Percentiles rank a stretch among this genome's conserved stretches.
Evolutionary conservation across 768 basidiomycete genomes (phyloP).

Genomic region (Glaciozyma martinii): DNA sequence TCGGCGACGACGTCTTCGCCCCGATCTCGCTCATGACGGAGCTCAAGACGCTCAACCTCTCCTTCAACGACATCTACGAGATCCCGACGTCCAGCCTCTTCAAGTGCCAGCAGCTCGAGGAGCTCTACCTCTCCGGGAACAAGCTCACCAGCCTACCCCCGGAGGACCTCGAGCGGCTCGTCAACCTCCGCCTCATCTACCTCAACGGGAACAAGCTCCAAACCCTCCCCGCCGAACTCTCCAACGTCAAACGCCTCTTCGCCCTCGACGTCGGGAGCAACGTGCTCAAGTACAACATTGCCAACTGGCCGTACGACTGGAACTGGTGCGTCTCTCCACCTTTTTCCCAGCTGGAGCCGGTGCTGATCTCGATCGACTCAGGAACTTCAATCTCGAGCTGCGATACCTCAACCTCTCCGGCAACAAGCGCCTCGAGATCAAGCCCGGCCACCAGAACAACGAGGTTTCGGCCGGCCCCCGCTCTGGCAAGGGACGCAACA

Average conservation of each 20-base stretch:
- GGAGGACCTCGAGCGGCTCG: slow-evolving; percentile 70
- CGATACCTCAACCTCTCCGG: slow-evolving; percentile 93
- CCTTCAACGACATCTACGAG: slow-evolving; percentile 89
- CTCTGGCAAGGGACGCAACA: slow-evolving; percentile 40
- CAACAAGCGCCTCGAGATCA: slow-evolving; percentile 93
- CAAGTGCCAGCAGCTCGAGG: slow-evolving; percentile 60
- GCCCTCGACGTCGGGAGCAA: slow-evolving; percentile 92
- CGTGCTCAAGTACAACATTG: slow-evolving; percentile 87
- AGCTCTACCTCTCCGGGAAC: slow-evolving; percentile 92
- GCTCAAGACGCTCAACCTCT: slow-evolving; percentile 74
- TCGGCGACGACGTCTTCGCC: slow-evolving; percentile 69
- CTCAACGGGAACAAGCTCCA: slow-evolving; percentile 87
- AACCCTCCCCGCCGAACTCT: slow-evolving; percentile 82
- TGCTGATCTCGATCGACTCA: slow-evolving; percentile 36
- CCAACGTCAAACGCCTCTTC: slow-evolving; percentile 65
- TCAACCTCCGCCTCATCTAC: slow-evolving; percentile 62
- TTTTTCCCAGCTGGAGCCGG: neutral
- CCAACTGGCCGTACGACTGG: slow-evolving; percentile 99
- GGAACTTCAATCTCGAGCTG: slow-evolving; percentile 93
- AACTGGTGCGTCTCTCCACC: slow-evolving; percentile 64
- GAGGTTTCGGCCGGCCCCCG: slow-evolving; percentile 28
- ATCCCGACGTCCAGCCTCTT: slow-evolving; percentile 68
- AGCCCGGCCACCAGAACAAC: slow-evolving; percentile 50
- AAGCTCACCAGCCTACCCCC: slow-evolving; percentile 79
- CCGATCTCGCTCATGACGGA: slow-evolving; percentile 66